Conservation (phyloP, 2,329 filamentous ascomycete species). For the Colletotrichum higginsianum region DNA sequence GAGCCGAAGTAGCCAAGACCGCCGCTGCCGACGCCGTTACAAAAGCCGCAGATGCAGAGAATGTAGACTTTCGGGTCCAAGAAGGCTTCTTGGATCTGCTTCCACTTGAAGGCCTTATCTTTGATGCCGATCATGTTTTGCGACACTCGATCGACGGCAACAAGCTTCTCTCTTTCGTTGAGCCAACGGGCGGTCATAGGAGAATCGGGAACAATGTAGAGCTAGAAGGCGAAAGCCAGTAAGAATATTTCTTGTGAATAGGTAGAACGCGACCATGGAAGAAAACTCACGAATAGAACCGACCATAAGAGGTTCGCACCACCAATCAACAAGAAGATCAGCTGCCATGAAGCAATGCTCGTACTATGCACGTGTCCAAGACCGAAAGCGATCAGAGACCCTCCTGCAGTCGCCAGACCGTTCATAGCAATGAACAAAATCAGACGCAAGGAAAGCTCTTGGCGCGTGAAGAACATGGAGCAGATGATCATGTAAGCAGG, state of each 20-base stretch:
- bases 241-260: too few species aligned
- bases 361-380: slow-evolving; percentile 11
- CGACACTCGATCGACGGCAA: slow-evolving; percentile 50
- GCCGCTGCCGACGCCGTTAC: slow-evolving; percentile 21
- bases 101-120: slow-evolving; percentile 47
- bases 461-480: too few species aligned
- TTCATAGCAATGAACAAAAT: slow-evolving; percentile 11
- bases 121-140: slow-evolving; percentile 54
- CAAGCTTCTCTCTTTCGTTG: slow-evolving; percentile 13
- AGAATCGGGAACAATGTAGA: slow-evolving; percentile 2
- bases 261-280: too few species aligned
- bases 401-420: slow-evolving; percentile 2
- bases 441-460: slow-evolving; percentile 2
- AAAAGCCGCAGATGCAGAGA: slow-evolving; percentile 44
- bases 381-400: slow-evolving; percentile 13
- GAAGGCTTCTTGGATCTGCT: slow-evolving; percentile 52
- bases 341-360: slow-evolving; percentile 8
- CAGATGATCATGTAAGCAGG: too few species aligned
- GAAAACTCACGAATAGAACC: slow-evolving; percentile 8
- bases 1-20: slow-evolving; percentile 12
- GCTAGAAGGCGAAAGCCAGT: too few species aligned
- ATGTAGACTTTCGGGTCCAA: slow-evolving; percentile 51
- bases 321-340: slow-evolving; percentile 15
- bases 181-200: slow-evolving; percentile 12
- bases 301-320: slow-evolving; percentile 1